Percentiles rank a stretch among this genome's conserved stretches.
phyloP scores from a whole-genome alignment of 2,329 filamentous ascomycete genomes.

The Helotiales sp. region DNA sequence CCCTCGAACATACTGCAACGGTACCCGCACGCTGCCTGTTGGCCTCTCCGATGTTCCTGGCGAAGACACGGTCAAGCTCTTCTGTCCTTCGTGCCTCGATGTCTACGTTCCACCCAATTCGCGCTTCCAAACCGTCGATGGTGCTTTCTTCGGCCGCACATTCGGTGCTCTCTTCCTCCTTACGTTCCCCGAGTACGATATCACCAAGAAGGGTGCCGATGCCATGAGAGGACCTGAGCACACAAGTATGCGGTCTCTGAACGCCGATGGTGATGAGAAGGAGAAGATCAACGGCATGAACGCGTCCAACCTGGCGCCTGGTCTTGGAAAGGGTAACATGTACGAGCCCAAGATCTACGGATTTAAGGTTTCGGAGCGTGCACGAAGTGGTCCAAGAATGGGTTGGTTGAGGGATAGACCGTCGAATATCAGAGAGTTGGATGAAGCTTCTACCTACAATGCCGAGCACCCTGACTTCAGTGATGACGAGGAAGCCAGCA shows the following conservation, averaged over 20 bases:
- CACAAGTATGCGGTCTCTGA: conserved; percentile 34
- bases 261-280: conserved; percentile 42
- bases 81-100: conserved; percentile 94
- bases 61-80: conserved; percentile 96
- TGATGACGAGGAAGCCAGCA: conserved; percentile 50
- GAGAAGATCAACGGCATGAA: conserved; percentile 81
- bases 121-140: conserved; percentile 94
- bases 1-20: conserved; percentile 90
- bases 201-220: conserved; percentile 69
- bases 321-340: conserved; percentile 77
- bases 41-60: conserved; percentile 93
- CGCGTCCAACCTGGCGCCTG: conserved; percentile 83
- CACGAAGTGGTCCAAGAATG: conserved; percentile 90
- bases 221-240: conserved; percentile 44
- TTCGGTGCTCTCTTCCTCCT: conserved; percentile 98
- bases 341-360: conserved; percentile 97
- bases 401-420: conserved; percentile 92
- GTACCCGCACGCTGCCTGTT: conserved; percentile 87
- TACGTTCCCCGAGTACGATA: conserved; percentile 94
- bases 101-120: conserved; percentile 98
- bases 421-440: conserved; percentile 74
- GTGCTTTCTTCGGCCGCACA: conserved; percentile 96
- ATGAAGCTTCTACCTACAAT: conserved; percentile 67
- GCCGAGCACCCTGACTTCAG: conserved; percentile 56
- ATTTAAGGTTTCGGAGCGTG: conserved; percentile 89